Evolutionary conservation across 176 grass and related monocot genomes (phyloP).

Genomic region (Musa beccarii): DNA sequence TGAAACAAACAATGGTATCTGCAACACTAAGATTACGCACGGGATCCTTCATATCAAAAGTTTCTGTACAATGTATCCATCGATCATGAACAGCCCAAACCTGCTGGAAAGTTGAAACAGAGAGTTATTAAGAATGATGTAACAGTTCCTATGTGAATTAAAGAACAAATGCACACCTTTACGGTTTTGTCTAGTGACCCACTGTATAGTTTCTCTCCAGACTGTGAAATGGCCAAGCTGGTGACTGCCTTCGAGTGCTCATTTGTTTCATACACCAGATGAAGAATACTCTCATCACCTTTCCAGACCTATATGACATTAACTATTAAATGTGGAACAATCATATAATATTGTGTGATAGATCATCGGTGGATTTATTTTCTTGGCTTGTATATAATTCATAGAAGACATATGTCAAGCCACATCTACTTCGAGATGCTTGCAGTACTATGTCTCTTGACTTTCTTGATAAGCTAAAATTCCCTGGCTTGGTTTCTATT

Average conservation of each 20-base stretch:
- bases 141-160: neutral
- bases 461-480: neutral
- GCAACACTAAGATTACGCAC: constrained; percentile 42
- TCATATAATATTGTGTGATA: too few relatives aligned
- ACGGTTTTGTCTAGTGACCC: constrained; percentile 54
- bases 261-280: constrained; percentile 28
- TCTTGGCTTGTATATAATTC: neutral
- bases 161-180: constrained; percentile 22
- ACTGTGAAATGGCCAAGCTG: constrained; percentile 30
- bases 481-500: neutral
- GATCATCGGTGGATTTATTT: too few relatives aligned
- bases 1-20: constrained; percentile 43
- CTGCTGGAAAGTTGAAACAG: constrained; percentile 1
- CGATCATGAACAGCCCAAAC: constrained; percentile 51
- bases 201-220: constrained; percentile 45
- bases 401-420: neutral
- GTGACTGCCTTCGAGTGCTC: constrained; percentile 56
- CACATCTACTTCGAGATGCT: neutral
- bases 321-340: neutral
- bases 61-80: constrained; percentile 33
- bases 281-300: constrained; percentile 44
- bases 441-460: neutral
- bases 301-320: constrained; percentile 39
- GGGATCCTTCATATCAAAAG: constrained; percentile 36
- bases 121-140: neutral